phyloP scores from a whole-genome alignment of 2,329 filamentous ascomycete genomes.

The Alternaria longipes region DNA sequence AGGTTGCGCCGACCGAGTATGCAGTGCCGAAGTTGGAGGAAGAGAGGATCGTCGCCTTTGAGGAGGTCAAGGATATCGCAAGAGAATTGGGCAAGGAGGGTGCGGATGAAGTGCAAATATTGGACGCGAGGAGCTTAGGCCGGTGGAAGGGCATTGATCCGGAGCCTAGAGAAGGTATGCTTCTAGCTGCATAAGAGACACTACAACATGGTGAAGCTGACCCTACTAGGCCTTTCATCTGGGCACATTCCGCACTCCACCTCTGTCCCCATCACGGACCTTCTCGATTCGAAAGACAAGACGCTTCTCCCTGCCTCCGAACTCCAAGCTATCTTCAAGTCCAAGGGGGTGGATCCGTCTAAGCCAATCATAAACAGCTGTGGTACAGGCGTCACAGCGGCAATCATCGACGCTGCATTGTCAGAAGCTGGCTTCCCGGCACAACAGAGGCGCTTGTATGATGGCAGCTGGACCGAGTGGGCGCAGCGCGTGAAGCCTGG shows the following conservation, averaged over 20 bases:
- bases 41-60: constrained; percentile 78
- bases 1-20: constrained; percentile 55
- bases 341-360: constrained; percentile 79
- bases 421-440: constrained; percentile 78
- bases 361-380: constrained; percentile 89
- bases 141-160: constrained; percentile 84
- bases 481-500: constrained; percentile 70
- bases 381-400: constrained; percentile 93
- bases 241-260: constrained; percentile 92
- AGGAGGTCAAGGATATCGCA: constrained; percentile 81
- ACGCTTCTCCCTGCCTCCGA: constrained; percentile 76
- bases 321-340: constrained; percentile 77
- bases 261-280: constrained; percentile 79
- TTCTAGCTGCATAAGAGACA: not conserved
- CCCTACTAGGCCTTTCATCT: constrained; percentile 68
- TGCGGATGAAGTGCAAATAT: constrained; percentile 81
- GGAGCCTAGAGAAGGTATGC: constrained; percentile 80
- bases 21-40: constrained; percentile 58
- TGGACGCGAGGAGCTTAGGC: constrained; percentile 84
- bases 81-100: constrained; percentile 83
- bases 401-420: constrained; percentile 87
- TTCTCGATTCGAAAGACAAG: constrained; percentile 86
- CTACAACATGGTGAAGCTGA: constrained; percentile 1
- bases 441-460: constrained; percentile 80
- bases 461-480: constrained; percentile 97